These are phyloP conservation scores for Malus sieversii DNA, from an alignment of 306 rosid genomes.

Conservation along the genomic window DNA sequence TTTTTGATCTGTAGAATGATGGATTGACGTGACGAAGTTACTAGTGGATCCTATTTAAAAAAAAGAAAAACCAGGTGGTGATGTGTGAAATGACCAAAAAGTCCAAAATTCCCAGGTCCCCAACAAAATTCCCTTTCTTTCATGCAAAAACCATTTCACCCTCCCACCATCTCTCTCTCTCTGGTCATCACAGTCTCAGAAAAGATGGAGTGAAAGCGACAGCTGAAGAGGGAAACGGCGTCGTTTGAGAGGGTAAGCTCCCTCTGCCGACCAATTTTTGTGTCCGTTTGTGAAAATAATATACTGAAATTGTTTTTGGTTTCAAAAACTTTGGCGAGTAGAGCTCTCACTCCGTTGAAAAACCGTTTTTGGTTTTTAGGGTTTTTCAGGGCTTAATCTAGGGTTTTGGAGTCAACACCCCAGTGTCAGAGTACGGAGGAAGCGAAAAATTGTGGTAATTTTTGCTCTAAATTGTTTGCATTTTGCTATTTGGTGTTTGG, in stretches of 20 bases:
- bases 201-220: neutral
- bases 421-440: neutral
- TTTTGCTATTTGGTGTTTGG: constrained; percentile 4
- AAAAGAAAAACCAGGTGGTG: neutral
- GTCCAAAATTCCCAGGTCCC: neutral
- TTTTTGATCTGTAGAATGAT: too few species aligned
- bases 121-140: neutral
- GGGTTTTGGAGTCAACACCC: constrained; percentile 9
- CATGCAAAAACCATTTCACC: neutral
- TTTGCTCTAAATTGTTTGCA: neutral
- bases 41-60: too few species aligned
- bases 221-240: neutral
- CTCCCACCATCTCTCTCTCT: neutral
- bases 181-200: neutral
- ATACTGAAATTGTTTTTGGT: neutral
- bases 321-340: neutral
- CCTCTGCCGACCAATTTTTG: neutral
- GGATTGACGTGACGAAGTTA: too few species aligned
- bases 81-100: neutral
- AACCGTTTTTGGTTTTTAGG: neutral
- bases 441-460: constrained; percentile 7
- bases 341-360: neutral
- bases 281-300: neutral
- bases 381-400: constrained; percentile 1
- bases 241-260: neutral